Evolutionary conservation across 495 filamentous ascomycete genomes (phyloP).

Genomic region (Penicillium ucsense): DNA sequence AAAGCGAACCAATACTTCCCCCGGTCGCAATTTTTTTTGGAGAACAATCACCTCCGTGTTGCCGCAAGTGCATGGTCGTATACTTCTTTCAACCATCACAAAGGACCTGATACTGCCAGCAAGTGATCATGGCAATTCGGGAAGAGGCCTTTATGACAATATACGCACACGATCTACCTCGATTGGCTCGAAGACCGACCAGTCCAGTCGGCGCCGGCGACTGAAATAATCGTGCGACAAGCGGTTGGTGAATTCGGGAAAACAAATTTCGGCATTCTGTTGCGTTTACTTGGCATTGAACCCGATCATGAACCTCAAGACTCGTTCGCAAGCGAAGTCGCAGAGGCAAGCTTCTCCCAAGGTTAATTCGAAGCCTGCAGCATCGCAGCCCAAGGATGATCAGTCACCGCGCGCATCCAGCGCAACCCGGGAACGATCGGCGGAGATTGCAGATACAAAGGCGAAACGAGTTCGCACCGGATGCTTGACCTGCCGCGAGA

Average conservation of each 20-base stretch:
- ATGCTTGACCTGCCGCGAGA: slow-evolving; percentile 67
- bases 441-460: slow-evolving; percentile 33
- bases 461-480: slow-evolving; percentile 65
- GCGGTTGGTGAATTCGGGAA: neutral
- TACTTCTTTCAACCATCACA: neutral
- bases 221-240: slow-evolving; percentile 6
- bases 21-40: neutral
- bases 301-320: slow-evolving; percentile 13
- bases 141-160: slow-evolving; percentile 5
- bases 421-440: slow-evolving; percentile 15
- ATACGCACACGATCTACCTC: slow-evolving; percentile 9
- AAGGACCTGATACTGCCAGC: neutral
- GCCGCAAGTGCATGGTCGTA: neutral
- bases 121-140: slow-evolving; percentile 21
- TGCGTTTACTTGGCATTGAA: too few species aligned
- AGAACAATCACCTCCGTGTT: neutral
- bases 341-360: slow-evolving; percentile 4
- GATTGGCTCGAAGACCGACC: slow-evolving; percentile 2
- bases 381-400: slow-evolving; percentile 12
- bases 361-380: slow-evolving; percentile 6
- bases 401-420: slow-evolving; percentile 8
- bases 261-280: too few species aligned
- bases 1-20: neutral
- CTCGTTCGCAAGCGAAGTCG: slow-evolving; percentile 7
- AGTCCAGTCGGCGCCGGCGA: slow-evolving; percentile 13